phyloP scores from a whole-genome alignment of 129 eudicot species.

The Saposhnikovia divaricata region DNA sequence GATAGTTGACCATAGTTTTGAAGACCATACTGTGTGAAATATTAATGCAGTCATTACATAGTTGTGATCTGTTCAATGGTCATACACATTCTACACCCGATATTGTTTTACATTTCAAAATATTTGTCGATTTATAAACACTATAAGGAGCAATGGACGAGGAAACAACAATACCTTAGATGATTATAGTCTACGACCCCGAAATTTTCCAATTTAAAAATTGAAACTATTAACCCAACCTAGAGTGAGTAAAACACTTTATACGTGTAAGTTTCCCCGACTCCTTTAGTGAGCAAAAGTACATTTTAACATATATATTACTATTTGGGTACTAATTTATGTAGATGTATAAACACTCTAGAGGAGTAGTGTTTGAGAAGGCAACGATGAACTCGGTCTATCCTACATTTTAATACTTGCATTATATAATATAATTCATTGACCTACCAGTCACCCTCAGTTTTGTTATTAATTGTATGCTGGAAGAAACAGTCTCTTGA shows the following conservation, averaged over 20 bases:
- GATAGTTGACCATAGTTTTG: too few relatives aligned
- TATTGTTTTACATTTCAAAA: neutral
- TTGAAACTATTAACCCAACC: neutral
- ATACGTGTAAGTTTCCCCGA: neutral
- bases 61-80: neutral
- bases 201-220: neutral
- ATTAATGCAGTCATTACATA: neutral
- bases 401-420: neutral
- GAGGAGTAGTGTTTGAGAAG: neutral
- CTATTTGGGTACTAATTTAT: neutral
- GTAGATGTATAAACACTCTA: neutral
- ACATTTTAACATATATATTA: neutral
- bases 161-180: neutral
- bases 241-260: neutral
- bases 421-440: too few relatives aligned
- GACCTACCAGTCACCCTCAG: neutral
- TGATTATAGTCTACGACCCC: neutral
- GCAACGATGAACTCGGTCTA: neutral
- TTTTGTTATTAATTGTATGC: neutral
- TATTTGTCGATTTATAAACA: neutral
- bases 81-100: neutral
- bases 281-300: neutral
- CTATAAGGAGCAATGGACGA: neutral
- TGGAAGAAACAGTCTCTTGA: neutral
- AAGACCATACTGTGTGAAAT: too few relatives aligned